Percentiles rank a stretch among this genome's conserved stretches.
These are phyloP conservation scores for Rhodamnia argentea DNA, from an alignment of 345 rosid genomes.

Conservation along the genomic window DNA sequence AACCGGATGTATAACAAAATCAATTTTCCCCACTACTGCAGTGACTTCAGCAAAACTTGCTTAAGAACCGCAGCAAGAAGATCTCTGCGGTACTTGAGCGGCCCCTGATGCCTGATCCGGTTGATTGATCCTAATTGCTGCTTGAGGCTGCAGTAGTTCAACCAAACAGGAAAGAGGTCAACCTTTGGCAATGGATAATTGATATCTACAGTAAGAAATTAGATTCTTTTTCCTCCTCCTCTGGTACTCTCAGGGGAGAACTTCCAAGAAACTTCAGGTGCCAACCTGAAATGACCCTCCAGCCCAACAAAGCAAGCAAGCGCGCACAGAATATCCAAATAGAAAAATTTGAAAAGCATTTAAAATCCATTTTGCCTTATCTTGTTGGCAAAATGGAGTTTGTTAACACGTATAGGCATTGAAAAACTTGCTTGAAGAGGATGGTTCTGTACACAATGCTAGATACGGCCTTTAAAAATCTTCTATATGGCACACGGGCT, in stretches of 20 bases:
- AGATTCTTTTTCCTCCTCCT: background rate
- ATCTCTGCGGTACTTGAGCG: conserved; percentile 26
- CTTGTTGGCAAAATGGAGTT: background rate
- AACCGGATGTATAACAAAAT: conserved; percentile 30
- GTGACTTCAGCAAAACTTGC: background rate
- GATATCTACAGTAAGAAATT: background rate
- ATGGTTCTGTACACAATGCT: background rate
- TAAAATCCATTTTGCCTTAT: background rate
- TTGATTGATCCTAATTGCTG: conserved; percentile 44
- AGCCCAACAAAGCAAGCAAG: background rate
- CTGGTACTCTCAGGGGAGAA: background rate
- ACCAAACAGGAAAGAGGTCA: background rate
- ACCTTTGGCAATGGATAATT: background rate
- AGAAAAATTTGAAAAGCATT: background rate
- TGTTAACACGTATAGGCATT: background rate
- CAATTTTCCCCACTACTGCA: conserved; percentile 14
- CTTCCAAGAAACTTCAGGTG: background rate
- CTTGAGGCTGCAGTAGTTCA: conserved; percentile 34
- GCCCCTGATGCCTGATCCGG: conserved; percentile 25
- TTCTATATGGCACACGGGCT: background rate
- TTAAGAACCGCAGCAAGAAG: conserved; percentile 52
- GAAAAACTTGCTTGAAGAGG: background rate
- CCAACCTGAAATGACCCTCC: background rate
- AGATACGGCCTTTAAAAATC: background rate
- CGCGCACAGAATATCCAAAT: background rate